A percentile compares a stretch with the other conserved stretches of the same genome.
phyloP scores from a whole-genome alignment of 768 basidiomycete species.

The Agrocybe pediades region DNA sequence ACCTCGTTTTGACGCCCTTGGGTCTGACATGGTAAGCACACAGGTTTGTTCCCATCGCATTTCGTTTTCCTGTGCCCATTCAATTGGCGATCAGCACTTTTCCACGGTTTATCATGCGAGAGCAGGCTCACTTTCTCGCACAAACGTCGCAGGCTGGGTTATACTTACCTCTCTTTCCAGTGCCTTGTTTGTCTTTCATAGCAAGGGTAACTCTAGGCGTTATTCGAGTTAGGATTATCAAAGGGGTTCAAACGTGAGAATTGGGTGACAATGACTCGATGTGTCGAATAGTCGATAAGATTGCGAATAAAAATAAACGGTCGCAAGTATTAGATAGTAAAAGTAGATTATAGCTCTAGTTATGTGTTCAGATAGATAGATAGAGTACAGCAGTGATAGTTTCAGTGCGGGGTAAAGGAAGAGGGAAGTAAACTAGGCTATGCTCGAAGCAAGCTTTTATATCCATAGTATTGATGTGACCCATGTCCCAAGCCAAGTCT shows the following conservation, averaged over 20 bases:
- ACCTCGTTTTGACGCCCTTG: slow-evolving; percentile 43
- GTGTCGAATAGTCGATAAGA: slow-evolving; percentile 5
- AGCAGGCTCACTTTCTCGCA: slow-evolving; percentile 35
- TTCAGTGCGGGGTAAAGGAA: not conserved
- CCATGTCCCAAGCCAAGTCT: not conserved
- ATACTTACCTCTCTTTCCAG: slow-evolving; percentile 22
- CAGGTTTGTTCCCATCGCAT: slow-evolving; percentile 47
- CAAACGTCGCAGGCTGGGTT: slow-evolving; percentile 27
- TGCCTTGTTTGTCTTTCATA: slow-evolving; percentile 21
- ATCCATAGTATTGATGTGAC: not conserved
- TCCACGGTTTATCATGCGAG: slow-evolving; percentile 5
- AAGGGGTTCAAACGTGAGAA: slow-evolving; percentile 11
- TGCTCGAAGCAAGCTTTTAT: not conserved
- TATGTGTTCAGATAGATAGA: not conserved
- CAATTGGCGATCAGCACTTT: slow-evolving; percentile 7
- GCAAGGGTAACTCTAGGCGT: slow-evolving; percentile 2
- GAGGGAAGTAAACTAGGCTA: not conserved
- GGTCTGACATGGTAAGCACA: slow-evolving; percentile 40
- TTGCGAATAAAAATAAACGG: slow-evolving; percentile 11
- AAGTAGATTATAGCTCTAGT: not conserved
- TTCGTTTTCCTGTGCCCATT: slow-evolving; percentile 40
- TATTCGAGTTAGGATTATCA: too few relatives aligned
- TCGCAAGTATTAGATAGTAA: slow-evolving; percentile 4
- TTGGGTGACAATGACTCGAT: too few relatives aligned
- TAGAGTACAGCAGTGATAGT: not conserved